Conservation (phyloP, 345 rosid species). For the Noccaea caerulescens region DNA sequence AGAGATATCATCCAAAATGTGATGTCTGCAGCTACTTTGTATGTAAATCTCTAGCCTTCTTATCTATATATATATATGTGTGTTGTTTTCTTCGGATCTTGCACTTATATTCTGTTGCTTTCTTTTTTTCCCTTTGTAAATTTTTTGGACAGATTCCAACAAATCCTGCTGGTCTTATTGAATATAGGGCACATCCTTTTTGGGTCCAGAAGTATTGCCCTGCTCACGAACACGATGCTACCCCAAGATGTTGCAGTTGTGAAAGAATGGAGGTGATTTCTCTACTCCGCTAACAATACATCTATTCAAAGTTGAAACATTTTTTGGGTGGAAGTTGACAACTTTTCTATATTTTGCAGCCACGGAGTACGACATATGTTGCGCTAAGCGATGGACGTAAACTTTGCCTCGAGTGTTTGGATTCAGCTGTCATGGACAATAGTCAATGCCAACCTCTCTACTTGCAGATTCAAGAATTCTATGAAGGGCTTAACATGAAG, state of each 20-base stretch:
- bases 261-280: conserved; percentile 98
- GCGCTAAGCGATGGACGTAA: conserved; percentile 88
- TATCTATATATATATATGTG: neutral
- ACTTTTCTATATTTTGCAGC: conserved; percentile 50
- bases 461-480: conserved; percentile 73
- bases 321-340: conserved; percentile 20
- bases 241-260: conserved; percentile 98
- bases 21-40: conserved; percentile 93
- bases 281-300: conserved; percentile 1
- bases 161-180: conserved; percentile 88
- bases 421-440: conserved; percentile 96
- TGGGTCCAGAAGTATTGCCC: conserved; percentile 99
- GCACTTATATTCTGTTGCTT: conserved; percentile 32
- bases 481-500: conserved; percentile 81
- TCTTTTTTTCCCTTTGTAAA: conserved; percentile 38
- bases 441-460: conserved; percentile 87
- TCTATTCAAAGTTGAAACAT: conserved; percentile 1
- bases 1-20: conserved; percentile 89
- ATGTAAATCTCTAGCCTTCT: conserved; percentile 43
- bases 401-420: conserved; percentile 94
- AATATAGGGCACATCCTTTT: conserved; percentile 98
- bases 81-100: conserved; percentile 7
- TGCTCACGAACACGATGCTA: conserved; percentile 83
- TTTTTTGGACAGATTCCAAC: conserved; percentile 83
- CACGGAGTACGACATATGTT: conserved; percentile 66